phyloP scores from a whole-genome alignment of 2,329 filamentous ascomycete genomes.

The Hortaea werneckii region DNA sequence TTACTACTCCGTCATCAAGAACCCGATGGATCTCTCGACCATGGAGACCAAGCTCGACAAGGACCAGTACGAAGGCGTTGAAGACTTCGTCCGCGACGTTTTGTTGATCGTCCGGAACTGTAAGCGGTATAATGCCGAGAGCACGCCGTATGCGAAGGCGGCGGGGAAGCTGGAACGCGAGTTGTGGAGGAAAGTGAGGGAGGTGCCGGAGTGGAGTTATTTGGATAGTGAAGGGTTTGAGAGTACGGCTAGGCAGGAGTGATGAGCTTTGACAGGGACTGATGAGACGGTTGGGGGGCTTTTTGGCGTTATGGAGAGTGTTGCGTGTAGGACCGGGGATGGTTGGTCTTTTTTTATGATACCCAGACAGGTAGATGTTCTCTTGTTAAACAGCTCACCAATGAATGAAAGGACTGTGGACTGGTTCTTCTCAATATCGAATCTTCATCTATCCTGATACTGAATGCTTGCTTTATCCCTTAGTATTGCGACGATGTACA shows the following conservation, averaged over 20 bases:
- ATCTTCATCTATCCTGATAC: too few species aligned
- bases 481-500: too few species aligned
- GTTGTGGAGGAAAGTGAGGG: conserved; percentile 89
- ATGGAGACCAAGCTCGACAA: conserved; percentile 95
- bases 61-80: conserved; percentile 80
- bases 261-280: too few species aligned
- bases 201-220: conserved; percentile 74
- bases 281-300: too few species aligned
- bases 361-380: too few species aligned
- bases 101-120: conserved; percentile 91
- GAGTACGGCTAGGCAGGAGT: conserved; percentile 14
- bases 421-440: too few species aligned
- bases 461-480: too few species aligned
- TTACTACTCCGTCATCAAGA: conserved; percentile 96
- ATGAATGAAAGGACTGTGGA: too few species aligned
- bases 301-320: too few species aligned
- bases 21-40: conserved; percentile 91
- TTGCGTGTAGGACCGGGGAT: too few species aligned
- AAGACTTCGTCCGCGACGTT: conserved; percentile 86
- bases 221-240: conserved; percentile 28
- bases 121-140: conserved; percentile 92
- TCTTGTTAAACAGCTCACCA: too few species aligned
- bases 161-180: conserved; percentile 88
- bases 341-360: too few species aligned
- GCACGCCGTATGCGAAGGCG: conserved; percentile 85